Evolutionary conservation across 352 stramenopile species (phyloP).

Genomic region (Pythium folliculosum): DNA sequence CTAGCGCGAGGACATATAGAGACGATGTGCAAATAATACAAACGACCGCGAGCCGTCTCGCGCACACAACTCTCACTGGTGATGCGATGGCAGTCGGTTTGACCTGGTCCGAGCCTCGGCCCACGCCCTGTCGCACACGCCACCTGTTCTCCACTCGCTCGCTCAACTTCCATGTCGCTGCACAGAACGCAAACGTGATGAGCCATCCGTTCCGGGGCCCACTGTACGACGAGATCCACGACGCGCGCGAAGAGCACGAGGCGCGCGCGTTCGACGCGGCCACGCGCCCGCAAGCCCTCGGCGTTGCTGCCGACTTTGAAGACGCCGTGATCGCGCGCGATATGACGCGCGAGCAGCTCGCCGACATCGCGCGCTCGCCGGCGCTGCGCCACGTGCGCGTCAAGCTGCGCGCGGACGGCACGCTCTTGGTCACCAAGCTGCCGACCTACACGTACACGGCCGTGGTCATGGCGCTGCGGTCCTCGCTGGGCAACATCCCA

Average conservation of each 20-base stretch:
- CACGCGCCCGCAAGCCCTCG: no score
- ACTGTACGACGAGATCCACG: background rate
- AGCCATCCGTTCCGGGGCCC: background rate
- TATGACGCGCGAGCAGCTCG: background rate
- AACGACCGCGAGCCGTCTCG: slow-evolving; percentile 3
- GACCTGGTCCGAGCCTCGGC: no score
- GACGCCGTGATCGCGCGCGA: background rate
- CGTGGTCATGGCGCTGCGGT: no score
- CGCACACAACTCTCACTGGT: background rate
- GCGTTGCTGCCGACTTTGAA: background rate
- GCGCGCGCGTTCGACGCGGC: background rate
- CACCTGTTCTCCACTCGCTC: no score
- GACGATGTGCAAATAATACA: slow-evolving; percentile 19
- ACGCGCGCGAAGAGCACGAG: background rate
- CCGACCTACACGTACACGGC: background rate
- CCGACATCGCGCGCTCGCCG: background rate
- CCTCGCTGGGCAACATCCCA: no score
- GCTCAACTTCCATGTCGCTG: background rate
- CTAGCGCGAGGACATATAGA: slow-evolving; percentile 3
- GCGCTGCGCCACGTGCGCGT: background rate
- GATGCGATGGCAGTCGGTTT: no score
- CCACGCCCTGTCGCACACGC: no score
- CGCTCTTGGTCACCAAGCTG: slow-evolving; percentile 1
- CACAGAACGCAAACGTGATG: no score
- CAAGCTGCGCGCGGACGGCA: background rate